Evolutionary conservation across 2,329 filamentous ascomycete species (phyloP), one percentile per base, ranked within the genome.

Genomic region (Pezizomycotina sp.): DNA sequence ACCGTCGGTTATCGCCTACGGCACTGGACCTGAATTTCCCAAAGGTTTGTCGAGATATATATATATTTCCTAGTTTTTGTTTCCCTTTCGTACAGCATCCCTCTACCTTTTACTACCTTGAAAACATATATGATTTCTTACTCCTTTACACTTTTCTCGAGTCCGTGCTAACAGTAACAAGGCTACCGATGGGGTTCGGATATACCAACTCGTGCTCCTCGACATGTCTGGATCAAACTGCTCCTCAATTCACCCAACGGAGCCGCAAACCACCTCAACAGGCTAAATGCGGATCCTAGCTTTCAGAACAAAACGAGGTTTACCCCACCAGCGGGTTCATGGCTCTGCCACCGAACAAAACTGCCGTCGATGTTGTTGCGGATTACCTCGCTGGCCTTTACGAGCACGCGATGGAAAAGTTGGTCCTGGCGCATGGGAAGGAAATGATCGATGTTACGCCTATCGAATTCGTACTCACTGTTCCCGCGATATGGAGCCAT

Each of bases 401-500:
- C n/a, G 52, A 56, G 4, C 61, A 71, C 43, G 62, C 68, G 3
- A 55, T 63, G 42, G 55, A 57, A 29, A 56, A 59, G 1, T 51
- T 71, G 10, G 53, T 59, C 26, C 51, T 57, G 24, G 56, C 58
- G 4, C 50, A 69, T 1, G 61, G 62, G 2, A 50, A 52, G 1
- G 55, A 55, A 2, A 56, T 64, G 13, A 52, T 67, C 4, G 53
- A 54, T 3, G 59, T 54, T 12, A 66, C 57, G 0, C 57, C 61
- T 0, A 58, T 68, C 43, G 60, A 70, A 35, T 69, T 68, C 37
- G 60, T 71, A 27, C 54, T 71, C 13, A 69, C 68, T 0, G 66
- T 71, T 1, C 68, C 68, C 0, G 67, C 68, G 4, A 66, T 72
- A 5, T 72, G 68, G 68, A 66, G 62, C 23, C 65, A 69, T 27